Evolutionary conservation across 2,329 filamentous ascomycete species (phyloP), one percentile per base, ranked within the genome.

Genomic region (Didymella pinodella): DNA sequence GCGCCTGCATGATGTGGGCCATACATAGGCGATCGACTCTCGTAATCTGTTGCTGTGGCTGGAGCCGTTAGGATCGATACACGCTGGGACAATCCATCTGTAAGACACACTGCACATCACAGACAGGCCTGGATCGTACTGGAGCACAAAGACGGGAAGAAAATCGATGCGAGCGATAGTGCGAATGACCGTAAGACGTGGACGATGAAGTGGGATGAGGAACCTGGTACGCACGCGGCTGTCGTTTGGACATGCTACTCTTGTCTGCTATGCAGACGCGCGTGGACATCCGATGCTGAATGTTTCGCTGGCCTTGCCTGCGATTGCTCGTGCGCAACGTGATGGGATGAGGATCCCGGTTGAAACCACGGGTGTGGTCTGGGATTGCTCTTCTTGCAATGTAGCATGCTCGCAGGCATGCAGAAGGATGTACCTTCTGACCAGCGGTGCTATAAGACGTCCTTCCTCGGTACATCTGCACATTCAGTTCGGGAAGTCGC

Each of bases 371-470:
- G 31, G 26, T 40, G 26, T 20, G 11, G 29, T 46, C 36, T 36
- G 46, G 38, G 25, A 38, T 26, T 48, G 44, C 32, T 50, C 40
- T 28, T 47, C 48, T 40, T 20, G 36, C 48, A 54, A n/a, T 36
- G 11, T 40, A 2, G 40, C 46, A 59, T 28, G 50, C 40, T 16
- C 36, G 18, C 41, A 50, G 40, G 50, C 40, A 20, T 40, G 40
- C 56, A 41, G 50, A 34, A 54, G 56, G 56, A 59, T 26, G 49
- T 32, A 53, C 26, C 50, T 59, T 40, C 49, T 54, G 56, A 59
- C 50, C 46, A 54, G 14, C 14, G 20, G 47, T 46, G 8, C n/a
- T 40, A n/a, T 40, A 32, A 29, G 40, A 54, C 7, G 32, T 43
- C 12, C 45, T 44, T 43, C 31, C 46, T 41, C 32, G 50, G 41